Evolutionary conservation across 2,329 filamentous ascomycete species (phyloP), one percentile per base, ranked within the genome.

Genomic region (Ophiostoma ips): DNA sequence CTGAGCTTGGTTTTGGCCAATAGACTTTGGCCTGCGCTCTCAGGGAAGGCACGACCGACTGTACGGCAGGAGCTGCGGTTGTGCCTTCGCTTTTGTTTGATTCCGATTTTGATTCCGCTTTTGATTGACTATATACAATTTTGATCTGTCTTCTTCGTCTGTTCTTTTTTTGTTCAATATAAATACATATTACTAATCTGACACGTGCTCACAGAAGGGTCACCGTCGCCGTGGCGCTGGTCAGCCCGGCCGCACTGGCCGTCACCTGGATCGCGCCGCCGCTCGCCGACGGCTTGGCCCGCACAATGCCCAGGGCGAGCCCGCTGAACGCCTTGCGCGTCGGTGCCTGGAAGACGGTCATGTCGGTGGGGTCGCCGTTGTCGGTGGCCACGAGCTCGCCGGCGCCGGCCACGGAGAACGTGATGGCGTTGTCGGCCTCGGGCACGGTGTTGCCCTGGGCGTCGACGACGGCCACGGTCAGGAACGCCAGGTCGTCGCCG

Each of bases 361-460:
- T 61, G 51, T 73, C 69, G 1, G 66, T 60, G 5, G 68, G 68
- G 50, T 74, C 65, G 1, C 73, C 73, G 48, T 75, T 76, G 47
- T 76, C 72, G 0, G 73, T 76, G 0, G 69, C 60, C 2, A 72
- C 63, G 40, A 77, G 68, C 57, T 68, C 60, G 1, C 67, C 74
- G 0, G 65, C 63, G 0, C 68, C 71, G 1, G 58, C 57, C 2
- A 73, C 53, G 0, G 66, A 63, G 53, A 76, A 76, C 0, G 61
- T 65, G 37, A 76, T 63, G 13, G 54, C 55, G 53, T 70, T 62
- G 18, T 59, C 59, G 2, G 72, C 73, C 3, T 56, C 52, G 0
- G 70, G 69, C 1, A 75, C 71, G 1, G 65, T 51, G 38, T 66
- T 60, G 1, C 71, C 72, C 0, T 64, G 55, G 10, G 40, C 57